Evolutionary conservation across 2,329 filamentous ascomycete genomes (phyloP).

Genomic region (Diaporthe sp.): DNA sequence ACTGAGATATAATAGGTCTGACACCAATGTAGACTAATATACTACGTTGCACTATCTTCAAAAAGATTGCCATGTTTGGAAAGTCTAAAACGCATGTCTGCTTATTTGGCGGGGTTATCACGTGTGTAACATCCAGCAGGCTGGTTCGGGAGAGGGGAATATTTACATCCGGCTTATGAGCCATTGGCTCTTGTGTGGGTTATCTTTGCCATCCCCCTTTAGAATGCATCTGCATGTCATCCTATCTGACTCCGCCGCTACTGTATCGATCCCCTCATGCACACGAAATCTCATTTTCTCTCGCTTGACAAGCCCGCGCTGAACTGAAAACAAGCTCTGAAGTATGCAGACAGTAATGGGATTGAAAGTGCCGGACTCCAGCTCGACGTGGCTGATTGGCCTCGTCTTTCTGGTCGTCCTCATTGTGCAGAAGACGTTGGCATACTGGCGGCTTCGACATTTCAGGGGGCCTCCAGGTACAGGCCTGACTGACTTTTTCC

Average conservation of each 20-base stretch:
- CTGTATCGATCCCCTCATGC: background rate
- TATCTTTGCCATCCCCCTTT: background rate
- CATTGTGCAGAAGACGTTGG: background rate
- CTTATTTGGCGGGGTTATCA: background rate
- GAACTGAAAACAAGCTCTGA: background rate
- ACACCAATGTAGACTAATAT: too few relatives aligned
- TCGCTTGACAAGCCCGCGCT: background rate
- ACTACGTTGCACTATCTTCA: too few relatives aligned
- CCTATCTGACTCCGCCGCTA: background rate
- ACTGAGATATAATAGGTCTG: too few relatives aligned
- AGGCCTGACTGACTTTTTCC: slow-evolving; percentile 18
- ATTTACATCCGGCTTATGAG: background rate
- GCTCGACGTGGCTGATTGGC: background rate
- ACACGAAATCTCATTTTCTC: background rate
- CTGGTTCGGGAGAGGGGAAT: background rate
- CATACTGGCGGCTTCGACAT: slow-evolving; percentile 6
- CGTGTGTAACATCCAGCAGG: background rate
- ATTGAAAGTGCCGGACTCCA: background rate
- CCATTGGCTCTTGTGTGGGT: background rate
- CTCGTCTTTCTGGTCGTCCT: background rate
- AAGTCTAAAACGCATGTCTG: background rate
- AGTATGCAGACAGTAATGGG: background rate
- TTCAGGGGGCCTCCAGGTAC: slow-evolving; percentile 8
- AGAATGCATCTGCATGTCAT: slow-evolving; percentile 2
- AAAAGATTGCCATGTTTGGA: background rate